These are phyloP conservation scores for Punica granatum DNA, from an alignment of 345 rosid genomes.

Conservation along the genomic window DNA sequence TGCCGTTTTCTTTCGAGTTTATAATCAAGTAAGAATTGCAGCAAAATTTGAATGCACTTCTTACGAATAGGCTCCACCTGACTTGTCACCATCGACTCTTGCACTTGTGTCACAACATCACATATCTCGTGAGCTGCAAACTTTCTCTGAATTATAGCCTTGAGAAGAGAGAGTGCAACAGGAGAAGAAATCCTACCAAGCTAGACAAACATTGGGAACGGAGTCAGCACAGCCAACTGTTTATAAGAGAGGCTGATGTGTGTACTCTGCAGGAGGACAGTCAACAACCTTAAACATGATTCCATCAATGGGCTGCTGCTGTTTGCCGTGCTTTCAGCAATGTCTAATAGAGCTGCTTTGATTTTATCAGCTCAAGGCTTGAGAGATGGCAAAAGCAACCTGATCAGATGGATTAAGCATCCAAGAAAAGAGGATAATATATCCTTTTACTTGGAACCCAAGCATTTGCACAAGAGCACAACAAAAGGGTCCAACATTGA, in stretches of 20 bases:
- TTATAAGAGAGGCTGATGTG: conserved; percentile 59
- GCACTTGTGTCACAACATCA: conserved; percentile 54
- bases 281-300: conserved; percentile 77
- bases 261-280: conserved; percentile 54
- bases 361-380: conserved; percentile 64
- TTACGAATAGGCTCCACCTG: conserved; percentile 60
- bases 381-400: conserved; percentile 76
- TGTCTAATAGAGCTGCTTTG: conserved; percentile 56
- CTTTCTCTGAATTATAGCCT: conserved; percentile 69
- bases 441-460: conserved; percentile 83
- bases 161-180: conserved; percentile 64
- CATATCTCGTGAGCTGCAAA: conserved; percentile 81
- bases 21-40: conserved; percentile 72
- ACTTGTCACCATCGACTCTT: conserved; percentile 78
- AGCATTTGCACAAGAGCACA: conserved; percentile 50
- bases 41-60: conserved; percentile 68
- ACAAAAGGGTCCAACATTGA: conserved; percentile 88
- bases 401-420: conserved; percentile 63
- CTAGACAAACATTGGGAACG: conserved; percentile 79
- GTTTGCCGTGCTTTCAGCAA: conserved; percentile 53
- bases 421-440: conserved; percentile 63
- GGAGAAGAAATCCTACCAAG: conserved; percentile 64
- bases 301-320: conserved; percentile 56
- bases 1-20: conserved; percentile 51
- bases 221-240: conserved; percentile 56